phyloP scores from a whole-genome alignment of 306 rosid species.

The Sphenostylis stenocarpa region DNA sequence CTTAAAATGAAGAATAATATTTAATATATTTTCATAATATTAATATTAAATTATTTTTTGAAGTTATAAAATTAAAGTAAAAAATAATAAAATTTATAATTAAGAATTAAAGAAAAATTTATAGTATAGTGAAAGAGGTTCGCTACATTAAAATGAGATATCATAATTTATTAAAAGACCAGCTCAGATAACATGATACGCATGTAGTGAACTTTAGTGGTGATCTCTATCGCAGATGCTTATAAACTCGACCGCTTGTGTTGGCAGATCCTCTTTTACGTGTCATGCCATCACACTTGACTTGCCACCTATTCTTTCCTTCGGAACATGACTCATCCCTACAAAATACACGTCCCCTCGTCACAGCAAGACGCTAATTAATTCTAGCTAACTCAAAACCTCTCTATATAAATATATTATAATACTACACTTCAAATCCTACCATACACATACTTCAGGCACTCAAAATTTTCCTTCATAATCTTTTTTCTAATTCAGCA shows the following conservation, averaged over 20 bases:
- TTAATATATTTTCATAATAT: too few relatives aligned
- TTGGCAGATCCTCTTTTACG: constrained; percentile 30
- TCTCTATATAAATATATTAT: not conserved
- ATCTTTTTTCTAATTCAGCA: not conserved
- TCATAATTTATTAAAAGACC: too few relatives aligned
- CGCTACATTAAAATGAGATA: too few relatives aligned
- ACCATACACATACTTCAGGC: not conserved
- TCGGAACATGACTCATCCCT: constrained; percentile 9
- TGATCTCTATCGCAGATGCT: not conserved
- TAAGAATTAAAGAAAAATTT: too few relatives aligned
- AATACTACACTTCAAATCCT: not conserved
- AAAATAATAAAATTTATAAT: too few relatives aligned
- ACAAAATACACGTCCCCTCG: not conserved
- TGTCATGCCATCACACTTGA: constrained; percentile 35
- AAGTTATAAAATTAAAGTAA: too few relatives aligned
- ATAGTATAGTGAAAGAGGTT: too few relatives aligned
- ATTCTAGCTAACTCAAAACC: not conserved
- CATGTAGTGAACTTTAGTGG: too few relatives aligned
- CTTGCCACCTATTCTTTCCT: constrained; percentile 24
- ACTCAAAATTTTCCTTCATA: not conserved
- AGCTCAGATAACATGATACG: too few relatives aligned
- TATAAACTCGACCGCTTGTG: constrained; percentile 33
- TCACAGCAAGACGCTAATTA: constrained; percentile 8
- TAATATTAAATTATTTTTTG: too few relatives aligned
- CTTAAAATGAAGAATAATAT: too few relatives aligned